These are phyloP conservation scores for Diaporthe destruens DNA, from an alignment of 2,329 filamentous ascomycete species.

Conservation along the genomic window DNA sequence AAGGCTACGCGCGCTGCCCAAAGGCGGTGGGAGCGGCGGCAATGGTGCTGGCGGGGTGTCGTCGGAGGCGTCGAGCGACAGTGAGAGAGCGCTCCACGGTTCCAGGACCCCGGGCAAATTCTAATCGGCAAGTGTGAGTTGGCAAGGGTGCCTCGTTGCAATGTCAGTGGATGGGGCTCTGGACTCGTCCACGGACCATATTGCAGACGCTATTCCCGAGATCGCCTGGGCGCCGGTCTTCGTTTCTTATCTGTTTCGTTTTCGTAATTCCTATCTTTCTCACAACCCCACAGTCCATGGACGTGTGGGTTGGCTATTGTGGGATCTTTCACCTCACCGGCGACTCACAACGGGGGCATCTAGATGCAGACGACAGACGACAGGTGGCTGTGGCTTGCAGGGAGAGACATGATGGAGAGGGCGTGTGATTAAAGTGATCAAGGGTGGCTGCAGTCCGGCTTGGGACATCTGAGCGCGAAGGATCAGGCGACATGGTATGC, in stretches of 20 bases:
- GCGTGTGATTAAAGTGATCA: background rate
- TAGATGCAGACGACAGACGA: background rate
- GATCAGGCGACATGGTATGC: background rate
- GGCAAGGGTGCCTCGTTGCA: too few relatives aligned
- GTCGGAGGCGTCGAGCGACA: background rate
- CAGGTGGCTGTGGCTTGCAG: background rate
- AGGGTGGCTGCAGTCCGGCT: background rate
- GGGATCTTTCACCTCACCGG: background rate
- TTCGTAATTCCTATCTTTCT: background rate
- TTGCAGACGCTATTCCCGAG: too few relatives aligned
- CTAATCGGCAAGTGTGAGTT: background rate
- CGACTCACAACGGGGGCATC: background rate
- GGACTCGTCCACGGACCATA: background rate
- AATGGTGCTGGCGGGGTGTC: background rate
- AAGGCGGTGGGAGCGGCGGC: slow-evolving; percentile 43
- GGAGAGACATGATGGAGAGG: background rate
- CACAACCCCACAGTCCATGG: background rate
- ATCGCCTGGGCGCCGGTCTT: background rate
- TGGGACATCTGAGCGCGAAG: slow-evolving; percentile 18
- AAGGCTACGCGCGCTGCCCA: slow-evolving; percentile 23
- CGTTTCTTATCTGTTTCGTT: background rate
- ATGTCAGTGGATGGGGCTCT: background rate
- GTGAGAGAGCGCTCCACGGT: slow-evolving; percentile 2
- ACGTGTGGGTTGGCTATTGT: background rate
- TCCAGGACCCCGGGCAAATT: slow-evolving; percentile 11